Evolutionary conservation across 2,329 filamentous ascomycete genomes (phyloP), one percentile per base, ranked within the genome.

Genomic region (Monosporascus sp.): DNA sequence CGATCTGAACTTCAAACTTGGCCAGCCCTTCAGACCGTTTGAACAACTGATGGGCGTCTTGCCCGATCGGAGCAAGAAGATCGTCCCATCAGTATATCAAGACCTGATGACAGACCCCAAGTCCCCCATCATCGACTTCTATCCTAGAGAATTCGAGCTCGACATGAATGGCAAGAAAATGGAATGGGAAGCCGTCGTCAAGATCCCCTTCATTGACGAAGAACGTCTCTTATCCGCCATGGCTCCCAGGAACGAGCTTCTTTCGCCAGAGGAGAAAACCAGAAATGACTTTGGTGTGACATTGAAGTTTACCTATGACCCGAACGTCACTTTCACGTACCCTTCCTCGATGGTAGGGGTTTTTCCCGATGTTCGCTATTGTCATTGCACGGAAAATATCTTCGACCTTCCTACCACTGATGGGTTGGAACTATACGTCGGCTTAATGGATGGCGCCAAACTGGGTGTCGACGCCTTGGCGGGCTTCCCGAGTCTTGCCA

Each of bases 151-250:
- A 64, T 99, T 99, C 65, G 91, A 95, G 60, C 79, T 99, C 41
- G 95, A 99, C 69, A 97, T 99, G 94, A 97, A 99, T 64, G 95
- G 94, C 55, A 99, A 99, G 77, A 99, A 96, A 76, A 95, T 96
- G 88, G 95, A 99, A 59, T 99, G 94, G 94, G 94, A 99, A 69
- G 94, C 94, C 27, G 93, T 99, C 38, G 91, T 99, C 59, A 99
- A 97, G 72, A 99, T 99, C 66, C 94, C 94, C 0, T 99, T 99
- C 72, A 99, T 99, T 59, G 91, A 99, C 54, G 93, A 99, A 70
- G 84, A 87, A 64, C 84, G 94, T 26, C 77, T 99, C 2, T 78
- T 99, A 52, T 74, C 78, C 38, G 94, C 93, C 7, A 97, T 99
- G 89, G 86, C 81, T 17, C 86, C 91, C 7, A 91, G 87, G 68